These are phyloP conservation scores for Bruguiera gymnorhiza DNA, from an alignment of 345 rosid genomes.

Conservation along the genomic window DNA sequence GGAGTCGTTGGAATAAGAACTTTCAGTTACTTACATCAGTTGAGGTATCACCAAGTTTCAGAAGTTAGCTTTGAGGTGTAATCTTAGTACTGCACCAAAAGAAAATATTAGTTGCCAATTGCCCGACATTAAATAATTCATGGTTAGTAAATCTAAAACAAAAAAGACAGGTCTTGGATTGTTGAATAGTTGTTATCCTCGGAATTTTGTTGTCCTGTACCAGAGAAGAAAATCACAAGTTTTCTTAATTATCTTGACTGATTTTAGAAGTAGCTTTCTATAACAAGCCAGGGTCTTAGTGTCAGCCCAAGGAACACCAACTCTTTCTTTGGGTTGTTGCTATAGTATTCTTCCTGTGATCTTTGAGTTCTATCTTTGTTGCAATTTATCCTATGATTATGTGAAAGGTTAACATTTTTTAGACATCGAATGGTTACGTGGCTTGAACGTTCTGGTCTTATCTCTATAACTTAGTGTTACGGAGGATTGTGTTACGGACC, in stretches of 20 bases:
- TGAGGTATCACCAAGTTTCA: background rate
- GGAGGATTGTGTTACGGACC: too few species aligned
- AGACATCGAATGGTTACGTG: background rate
- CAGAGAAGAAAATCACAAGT: background rate
- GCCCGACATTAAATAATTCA: background rate
- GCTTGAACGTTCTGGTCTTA: background rate
- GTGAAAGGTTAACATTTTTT: background rate
- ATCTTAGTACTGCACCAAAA: too few species aligned
- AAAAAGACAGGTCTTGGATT: background rate
- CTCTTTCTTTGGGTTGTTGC: background rate
- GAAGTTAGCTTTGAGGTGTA: slow-evolving; percentile 2
- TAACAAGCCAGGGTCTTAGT: background rate
- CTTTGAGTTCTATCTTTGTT: background rate
- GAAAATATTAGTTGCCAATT: too few species aligned
- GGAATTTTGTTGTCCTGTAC: background rate
- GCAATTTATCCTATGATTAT: background rate
- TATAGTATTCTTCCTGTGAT: too few species aligned
- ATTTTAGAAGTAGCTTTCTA: too few species aligned
- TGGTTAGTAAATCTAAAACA: background rate
- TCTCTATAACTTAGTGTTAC: background rate
- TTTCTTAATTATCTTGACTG: background rate
- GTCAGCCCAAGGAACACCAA: background rate
- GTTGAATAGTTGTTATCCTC: background rate
- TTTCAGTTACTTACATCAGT: background rate
- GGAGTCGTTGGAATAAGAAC: background rate